Conservation (phyloP, 1,284 basidiomycete species). For the Pseudozyma tsukubaensis region DNA sequence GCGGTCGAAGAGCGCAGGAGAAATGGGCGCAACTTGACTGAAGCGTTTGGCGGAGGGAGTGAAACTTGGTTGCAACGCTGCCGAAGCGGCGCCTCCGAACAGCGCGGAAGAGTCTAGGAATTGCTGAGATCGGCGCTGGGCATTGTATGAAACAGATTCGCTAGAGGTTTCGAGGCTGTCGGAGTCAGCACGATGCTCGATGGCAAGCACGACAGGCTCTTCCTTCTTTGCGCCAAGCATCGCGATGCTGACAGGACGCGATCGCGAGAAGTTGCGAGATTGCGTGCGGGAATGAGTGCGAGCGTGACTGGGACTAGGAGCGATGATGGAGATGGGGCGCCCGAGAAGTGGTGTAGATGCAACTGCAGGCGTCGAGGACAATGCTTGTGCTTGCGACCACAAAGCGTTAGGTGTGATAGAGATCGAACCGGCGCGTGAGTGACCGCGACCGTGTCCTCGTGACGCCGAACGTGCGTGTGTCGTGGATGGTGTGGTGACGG, state of each 20-base stretch:
- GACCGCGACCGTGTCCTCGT: slow-evolving; percentile 53
- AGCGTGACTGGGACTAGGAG: slow-evolving; percentile 18
- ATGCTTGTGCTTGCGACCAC: slow-evolving; percentile 27
- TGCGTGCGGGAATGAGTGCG: slow-evolving; percentile 40
- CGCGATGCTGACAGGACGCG: slow-evolving; percentile 44
- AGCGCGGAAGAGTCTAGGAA: slow-evolving; percentile 40
- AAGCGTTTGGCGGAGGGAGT: slow-evolving; percentile 17
- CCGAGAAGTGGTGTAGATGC: slow-evolving; percentile 8
- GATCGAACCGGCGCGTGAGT: slow-evolving; percentile 57
- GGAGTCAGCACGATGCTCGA: slow-evolving; percentile 38
- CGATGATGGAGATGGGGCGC: slow-evolving; percentile 24
- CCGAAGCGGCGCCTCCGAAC: slow-evolving; percentile 15
- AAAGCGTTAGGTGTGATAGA: slow-evolving; percentile 51
- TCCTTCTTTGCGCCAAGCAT: slow-evolving; percentile 46
- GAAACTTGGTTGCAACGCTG: slow-evolving; percentile 8
- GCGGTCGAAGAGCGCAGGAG: slow-evolving; percentile 24
- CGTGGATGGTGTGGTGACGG: slow-evolving; percentile 5
- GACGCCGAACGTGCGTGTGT: slow-evolving; percentile 37
- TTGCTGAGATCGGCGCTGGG: slow-evolving; percentile 33
- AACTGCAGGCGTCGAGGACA: slow-evolving; percentile 15
- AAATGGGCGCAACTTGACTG: slow-evolving; percentile 14
- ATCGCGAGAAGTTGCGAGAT: slow-evolving; percentile 28
- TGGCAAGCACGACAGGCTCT: slow-evolving; percentile 40
- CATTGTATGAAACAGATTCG: neutral
- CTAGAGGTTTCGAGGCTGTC: neutral